These are phyloP conservation scores for Sesbania bispinosa DNA, from an alignment of 306 rosid species.

Conservation along the genomic window DNA sequence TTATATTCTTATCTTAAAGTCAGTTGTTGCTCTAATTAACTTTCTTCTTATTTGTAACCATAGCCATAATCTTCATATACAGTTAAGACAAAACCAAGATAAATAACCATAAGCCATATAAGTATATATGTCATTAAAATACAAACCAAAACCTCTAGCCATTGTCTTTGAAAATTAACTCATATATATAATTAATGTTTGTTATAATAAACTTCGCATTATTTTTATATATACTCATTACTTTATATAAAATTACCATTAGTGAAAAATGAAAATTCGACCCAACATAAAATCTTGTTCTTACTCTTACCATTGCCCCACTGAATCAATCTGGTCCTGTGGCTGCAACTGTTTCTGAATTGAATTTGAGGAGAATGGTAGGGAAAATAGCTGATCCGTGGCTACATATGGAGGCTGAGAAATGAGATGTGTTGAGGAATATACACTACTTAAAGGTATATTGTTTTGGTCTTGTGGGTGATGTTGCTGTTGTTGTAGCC, in stretches of 20 bases:
- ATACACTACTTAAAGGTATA: constrained; percentile 27
- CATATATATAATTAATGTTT: background rate
- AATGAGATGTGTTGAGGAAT: constrained; percentile 39
- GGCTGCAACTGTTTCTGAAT: constrained; percentile 52
- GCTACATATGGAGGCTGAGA: constrained; percentile 39
- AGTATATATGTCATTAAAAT: background rate
- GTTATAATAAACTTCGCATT: background rate
- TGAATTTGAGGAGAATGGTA: constrained; percentile 49
- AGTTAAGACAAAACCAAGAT: too few species aligned
- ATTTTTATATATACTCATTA: constrained; percentile 1
- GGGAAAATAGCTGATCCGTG: constrained; percentile 44
- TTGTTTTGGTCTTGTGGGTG: constrained; percentile 27
- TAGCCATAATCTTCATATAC: background rate
- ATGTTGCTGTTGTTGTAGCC: constrained; percentile 21
- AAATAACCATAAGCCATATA: too few species aligned
- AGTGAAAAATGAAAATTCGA: background rate
- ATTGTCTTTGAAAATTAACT: background rate
- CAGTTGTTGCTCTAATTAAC: background rate
- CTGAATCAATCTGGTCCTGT: constrained; percentile 47
- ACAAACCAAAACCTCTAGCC: background rate
- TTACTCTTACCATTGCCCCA: constrained; percentile 35
- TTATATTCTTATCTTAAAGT: too few species aligned
- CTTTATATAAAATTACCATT: background rate
- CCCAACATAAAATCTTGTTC: background rate
- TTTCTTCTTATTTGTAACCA: background rate